Evolutionary conservation across 306 rosid species (phyloP).

Genomic region (Sicyos baderoa): DNA sequence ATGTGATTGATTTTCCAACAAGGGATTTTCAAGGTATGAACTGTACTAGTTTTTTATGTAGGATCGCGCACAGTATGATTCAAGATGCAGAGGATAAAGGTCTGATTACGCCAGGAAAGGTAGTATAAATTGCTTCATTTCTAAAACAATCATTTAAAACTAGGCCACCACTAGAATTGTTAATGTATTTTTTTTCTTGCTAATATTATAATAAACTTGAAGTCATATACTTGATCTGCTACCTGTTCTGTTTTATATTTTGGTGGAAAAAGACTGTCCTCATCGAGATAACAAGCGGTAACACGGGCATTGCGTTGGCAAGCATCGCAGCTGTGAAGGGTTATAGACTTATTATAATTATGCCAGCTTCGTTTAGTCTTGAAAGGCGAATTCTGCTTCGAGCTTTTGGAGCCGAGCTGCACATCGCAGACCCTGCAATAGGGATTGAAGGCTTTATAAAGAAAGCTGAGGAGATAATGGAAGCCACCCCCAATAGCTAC

Average conservation of each 20-base stretch:
- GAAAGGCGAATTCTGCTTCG: slow-evolving; percentile 53
- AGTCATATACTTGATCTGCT: neutral
- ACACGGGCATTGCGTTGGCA: slow-evolving; percentile 77
- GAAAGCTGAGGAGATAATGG: slow-evolving; percentile 44
- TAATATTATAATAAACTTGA: slow-evolving; percentile 5
- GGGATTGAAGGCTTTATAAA: slow-evolving; percentile 36
- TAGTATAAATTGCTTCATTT: slow-evolving; percentile 14
- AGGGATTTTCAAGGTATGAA: neutral
- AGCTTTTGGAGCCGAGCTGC: slow-evolving; percentile 74
- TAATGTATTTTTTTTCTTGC: neutral
- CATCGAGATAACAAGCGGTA: slow-evolving; percentile 64
- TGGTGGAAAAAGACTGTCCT: slow-evolving; percentile 46
- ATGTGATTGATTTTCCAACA: neutral
- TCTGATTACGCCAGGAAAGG: slow-evolving; percentile 78
- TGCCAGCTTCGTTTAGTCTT: slow-evolving; percentile 48
- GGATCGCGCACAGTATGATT: slow-evolving; percentile 66
- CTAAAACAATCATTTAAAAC: neutral
- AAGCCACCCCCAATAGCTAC: slow-evolving; percentile 41
- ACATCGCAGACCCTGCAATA: slow-evolving; percentile 54
- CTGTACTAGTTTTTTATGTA: slow-evolving; percentile 18
- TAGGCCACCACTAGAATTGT: slow-evolving; percentile 3
- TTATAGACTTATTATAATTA: slow-evolving; percentile 43
- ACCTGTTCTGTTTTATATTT: slow-evolving; percentile 16
- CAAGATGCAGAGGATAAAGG: slow-evolving; percentile 72
- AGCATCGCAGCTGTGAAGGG: slow-evolving; percentile 59